phyloP scores from a whole-genome alignment of 176 grass and related monocot genomes.

The Carex cristatella region DNA sequence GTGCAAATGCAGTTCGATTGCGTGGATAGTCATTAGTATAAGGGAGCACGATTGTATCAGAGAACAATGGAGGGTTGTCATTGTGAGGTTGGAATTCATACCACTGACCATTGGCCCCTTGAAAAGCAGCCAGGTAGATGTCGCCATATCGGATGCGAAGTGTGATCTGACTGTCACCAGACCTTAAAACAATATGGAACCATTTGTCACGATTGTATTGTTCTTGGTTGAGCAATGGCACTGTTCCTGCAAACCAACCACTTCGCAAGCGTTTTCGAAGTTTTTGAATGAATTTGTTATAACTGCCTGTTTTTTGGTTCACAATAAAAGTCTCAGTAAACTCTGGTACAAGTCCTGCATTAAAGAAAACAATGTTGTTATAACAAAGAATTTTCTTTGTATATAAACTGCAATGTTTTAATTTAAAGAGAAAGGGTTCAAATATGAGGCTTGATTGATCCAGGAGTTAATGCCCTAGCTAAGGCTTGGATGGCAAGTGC shows the following conservation, averaged over 20 bases:
- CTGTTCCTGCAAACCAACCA: background rate
- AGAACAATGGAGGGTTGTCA: too few species aligned
- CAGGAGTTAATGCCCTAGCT: too few species aligned
- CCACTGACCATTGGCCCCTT: constrained; percentile 4
- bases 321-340: background rate
- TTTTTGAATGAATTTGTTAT: background rate
- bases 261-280: background rate
- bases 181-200: background rate
- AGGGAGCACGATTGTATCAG: background rate
- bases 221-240: constrained; percentile 1
- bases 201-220: background rate
- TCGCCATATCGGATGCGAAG: background rate
- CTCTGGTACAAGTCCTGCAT: too few species aligned
- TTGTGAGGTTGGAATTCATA: background rate
- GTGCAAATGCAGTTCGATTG: too few species aligned
- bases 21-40: background rate
- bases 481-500: too few species aligned
- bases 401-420: background rate
- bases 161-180: constrained; percentile 15
- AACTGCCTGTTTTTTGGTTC: constrained; percentile 3
- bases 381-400: background rate
- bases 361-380: background rate
- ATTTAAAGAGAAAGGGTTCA: too few species aligned
- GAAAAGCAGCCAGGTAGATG: constrained; percentile 11
- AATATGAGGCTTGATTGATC: too few species aligned